phyloP scores from a whole-genome alignment of 23 red algal genomes.

The Gracilaria domingensis region DNA sequence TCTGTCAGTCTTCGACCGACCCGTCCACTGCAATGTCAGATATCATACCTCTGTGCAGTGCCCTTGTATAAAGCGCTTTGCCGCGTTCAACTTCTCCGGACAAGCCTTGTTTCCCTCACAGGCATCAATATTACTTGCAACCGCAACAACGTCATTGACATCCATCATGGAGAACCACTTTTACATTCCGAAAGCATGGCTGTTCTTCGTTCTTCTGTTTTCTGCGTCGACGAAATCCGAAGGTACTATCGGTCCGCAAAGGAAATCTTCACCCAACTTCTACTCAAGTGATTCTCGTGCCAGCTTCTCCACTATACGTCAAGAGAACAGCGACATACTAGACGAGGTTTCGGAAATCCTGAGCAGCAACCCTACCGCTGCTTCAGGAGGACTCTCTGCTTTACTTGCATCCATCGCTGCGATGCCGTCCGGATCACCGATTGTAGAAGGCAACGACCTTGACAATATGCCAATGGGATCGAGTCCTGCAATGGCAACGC shows the following conservation, averaged over 20 bases:
- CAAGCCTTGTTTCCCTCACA: not conserved
- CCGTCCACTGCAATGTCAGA: not conserved
- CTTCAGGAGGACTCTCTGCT: constrained; percentile 9
- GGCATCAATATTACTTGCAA: not conserved
- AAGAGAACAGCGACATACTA: not conserved
- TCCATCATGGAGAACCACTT: not conserved
- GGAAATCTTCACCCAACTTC: not conserved
- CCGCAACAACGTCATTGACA: not conserved
- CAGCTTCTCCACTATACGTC: not conserved
- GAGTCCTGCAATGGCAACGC: not conserved
- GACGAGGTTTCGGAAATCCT: not conserved
- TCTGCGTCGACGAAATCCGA: not conserved
- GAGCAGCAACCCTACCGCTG: not conserved
- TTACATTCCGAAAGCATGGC: not conserved
- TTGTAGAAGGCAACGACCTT: not conserved
- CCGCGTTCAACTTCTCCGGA: not conserved
- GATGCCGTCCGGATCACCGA: not conserved
- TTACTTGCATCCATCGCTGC: not conserved
- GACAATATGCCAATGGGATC: not conserved
- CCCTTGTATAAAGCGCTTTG: not conserved
- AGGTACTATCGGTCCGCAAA: not conserved
- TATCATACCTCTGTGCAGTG: not conserved
- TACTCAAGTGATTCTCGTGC: not conserved
- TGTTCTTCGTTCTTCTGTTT: not conserved
- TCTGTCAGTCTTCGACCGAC: not conserved